Conservation (phyloP, 1,139 yeast genomes). For the Yamadazyma atlantica region DNA sequence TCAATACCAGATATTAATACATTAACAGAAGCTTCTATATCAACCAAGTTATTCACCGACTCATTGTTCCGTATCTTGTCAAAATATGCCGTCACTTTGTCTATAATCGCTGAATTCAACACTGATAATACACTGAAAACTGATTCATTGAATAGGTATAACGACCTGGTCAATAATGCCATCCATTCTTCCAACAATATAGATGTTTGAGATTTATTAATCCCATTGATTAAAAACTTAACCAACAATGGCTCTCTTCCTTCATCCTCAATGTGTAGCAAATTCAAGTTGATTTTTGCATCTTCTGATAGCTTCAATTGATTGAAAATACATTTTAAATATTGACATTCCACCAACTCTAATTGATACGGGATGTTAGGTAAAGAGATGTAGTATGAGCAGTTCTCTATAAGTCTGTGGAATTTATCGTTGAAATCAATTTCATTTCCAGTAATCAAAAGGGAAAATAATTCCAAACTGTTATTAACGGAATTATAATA, state of each 20-base stretch:
- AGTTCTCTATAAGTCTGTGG: constrained; percentile 25
- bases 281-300: constrained; percentile 27
- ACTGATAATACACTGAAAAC: constrained; percentile 52
- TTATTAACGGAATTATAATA: constrained; percentile 29
- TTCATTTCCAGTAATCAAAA: constrained; percentile 58
- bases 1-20: constrained; percentile 66
- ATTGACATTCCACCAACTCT: constrained; percentile 30
- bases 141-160: constrained; percentile 49
- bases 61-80: constrained; percentile 14
- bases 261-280: constrained; percentile 32
- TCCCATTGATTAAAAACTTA: constrained; percentile 39
- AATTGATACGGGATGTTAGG: constrained; percentile 18
- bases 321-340: constrained; percentile 30
- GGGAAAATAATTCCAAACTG: constrained; percentile 41
- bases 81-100: constrained; percentile 43
- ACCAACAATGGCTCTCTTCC: constrained; percentile 34
- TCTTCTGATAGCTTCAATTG: constrained; percentile 35
- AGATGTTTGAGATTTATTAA: constrained; percentile 33
- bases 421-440: constrained; percentile 44
- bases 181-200: constrained; percentile 50
- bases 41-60: constrained; percentile 24
- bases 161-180: constrained; percentile 40
- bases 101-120: constrained; percentile 50
- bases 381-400: constrained; percentile 23
- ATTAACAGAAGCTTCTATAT: constrained; percentile 48